A percentile compares a stretch with the other conserved stretches of the same genome.
These are phyloP conservation scores for Prototheca wickerhamii DNA, from an alignment of 163 green algal genomes.

Conservation along the genomic window DNA sequence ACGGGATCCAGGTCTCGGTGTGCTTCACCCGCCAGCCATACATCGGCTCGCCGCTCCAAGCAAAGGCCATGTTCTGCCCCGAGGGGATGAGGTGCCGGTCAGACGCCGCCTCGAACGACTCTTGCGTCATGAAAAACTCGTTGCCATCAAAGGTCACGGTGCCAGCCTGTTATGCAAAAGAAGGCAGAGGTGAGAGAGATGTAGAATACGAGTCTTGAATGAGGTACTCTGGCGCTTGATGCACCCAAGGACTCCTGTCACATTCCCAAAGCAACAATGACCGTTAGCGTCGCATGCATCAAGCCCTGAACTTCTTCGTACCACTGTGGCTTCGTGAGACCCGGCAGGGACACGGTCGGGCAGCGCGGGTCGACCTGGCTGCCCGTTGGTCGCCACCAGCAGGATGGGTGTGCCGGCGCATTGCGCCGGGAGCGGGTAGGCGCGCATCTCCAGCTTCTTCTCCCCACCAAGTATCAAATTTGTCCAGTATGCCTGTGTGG, in stretches of 20 bases:
- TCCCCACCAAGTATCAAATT: conserved; percentile 2
- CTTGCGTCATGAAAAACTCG: neutral
- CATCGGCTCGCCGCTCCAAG: neutral
- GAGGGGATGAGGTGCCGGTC: neutral
- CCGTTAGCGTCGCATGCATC: no score
- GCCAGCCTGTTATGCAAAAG: neutral
- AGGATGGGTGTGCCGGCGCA: neutral
- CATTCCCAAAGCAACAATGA: no score
- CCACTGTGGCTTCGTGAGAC: neutral
- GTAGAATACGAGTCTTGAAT: no score
- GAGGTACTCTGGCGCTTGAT: no score
- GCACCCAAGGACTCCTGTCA: no score
- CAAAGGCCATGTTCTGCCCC: neutral
- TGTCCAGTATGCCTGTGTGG: conserved; percentile 2
- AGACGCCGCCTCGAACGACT: neutral
- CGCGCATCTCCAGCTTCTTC: conserved; percentile 6
- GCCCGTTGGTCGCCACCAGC: conserved; percentile 2
- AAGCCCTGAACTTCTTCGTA: neutral
- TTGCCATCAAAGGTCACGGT: neutral
- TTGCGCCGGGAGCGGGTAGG: neutral
- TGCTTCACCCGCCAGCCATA: conserved; percentile 4
- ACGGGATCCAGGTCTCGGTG: neutral
- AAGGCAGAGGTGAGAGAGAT: neutral
- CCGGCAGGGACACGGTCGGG: neutral
- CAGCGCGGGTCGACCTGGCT: neutral